Conservation (phyloP, 2,329 filamentous ascomycete species). For the Colletotrichum aenigma region DNA sequence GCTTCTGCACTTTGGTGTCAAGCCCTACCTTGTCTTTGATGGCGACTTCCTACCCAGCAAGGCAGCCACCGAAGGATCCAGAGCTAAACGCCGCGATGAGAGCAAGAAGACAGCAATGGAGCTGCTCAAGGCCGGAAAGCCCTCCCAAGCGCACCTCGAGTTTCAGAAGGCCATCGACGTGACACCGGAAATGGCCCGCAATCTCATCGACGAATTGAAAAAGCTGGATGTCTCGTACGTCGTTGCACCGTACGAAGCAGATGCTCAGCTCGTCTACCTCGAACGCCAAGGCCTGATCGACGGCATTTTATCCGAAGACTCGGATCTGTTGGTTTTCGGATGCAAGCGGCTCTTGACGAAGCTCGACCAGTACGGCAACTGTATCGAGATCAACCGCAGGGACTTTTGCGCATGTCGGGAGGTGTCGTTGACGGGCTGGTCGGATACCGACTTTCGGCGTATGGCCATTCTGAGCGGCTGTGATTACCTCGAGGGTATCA, state of each 20-base stretch:
- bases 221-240: constrained; percentile 80
- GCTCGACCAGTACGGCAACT: constrained; percentile 90
- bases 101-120: constrained; percentile 78
- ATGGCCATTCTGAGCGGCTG: constrained; percentile 98
- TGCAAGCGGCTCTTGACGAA: constrained; percentile 91
- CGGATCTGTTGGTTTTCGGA: constrained; percentile 93
- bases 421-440: constrained; percentile 89
- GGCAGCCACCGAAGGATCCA: constrained; percentile 79
- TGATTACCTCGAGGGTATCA: constrained; percentile 89
- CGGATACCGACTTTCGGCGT: constrained; percentile 84
- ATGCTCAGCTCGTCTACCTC: constrained; percentile 94
- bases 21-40: constrained; percentile 95
- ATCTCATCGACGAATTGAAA: constrained; percentile 91
- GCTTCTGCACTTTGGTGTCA: constrained; percentile 91
- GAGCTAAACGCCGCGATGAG: constrained; percentile 76
- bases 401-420: constrained; percentile 91
- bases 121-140: constrained; percentile 80
- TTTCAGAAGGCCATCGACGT: constrained; percentile 96
- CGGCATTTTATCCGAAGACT: constrained; percentile 95
- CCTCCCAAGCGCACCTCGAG: constrained; percentile 79
- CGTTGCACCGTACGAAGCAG: constrained; percentile 96
- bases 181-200: constrained; percentile 92
- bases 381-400: constrained; percentile 86
- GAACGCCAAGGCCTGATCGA: constrained; percentile 83
- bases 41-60: constrained; percentile 96